Conservation (phyloP, 306 rosid genomes). For the Neltuma alba region DNA sequence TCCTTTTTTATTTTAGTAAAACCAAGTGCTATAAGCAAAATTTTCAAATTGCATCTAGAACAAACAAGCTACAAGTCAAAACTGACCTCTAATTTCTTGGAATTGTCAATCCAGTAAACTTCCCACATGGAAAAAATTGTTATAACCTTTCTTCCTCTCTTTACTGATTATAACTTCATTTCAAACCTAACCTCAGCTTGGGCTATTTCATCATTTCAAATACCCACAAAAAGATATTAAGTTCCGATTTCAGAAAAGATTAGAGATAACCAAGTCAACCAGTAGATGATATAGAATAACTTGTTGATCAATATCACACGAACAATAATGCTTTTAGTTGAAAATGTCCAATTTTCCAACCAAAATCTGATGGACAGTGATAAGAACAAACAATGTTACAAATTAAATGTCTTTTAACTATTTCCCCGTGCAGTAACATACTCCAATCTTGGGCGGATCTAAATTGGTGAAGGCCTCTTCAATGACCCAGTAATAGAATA, state of each 20-base stretch:
- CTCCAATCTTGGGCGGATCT: no score
- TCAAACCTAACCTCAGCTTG: background rate
- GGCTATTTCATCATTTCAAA: slow-evolving; percentile 8
- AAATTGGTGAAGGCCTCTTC: no score
- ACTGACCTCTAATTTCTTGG: background rate
- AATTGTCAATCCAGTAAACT: slow-evolving; percentile 14
- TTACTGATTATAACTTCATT: background rate
- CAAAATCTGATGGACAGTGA: no score
- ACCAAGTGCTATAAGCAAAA: background rate
- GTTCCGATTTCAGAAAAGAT: background rate
- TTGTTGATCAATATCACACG: no score
- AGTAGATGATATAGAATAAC: background rate
- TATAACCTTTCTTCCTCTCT: slow-evolving; percentile 15
- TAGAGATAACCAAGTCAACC: background rate
- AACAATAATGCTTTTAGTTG: no score
- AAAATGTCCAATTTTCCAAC: no score
- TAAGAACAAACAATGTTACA: no score
- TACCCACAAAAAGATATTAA: background rate
- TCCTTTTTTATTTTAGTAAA: background rate
- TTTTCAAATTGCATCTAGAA: background rate
- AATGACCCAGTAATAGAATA: no score
- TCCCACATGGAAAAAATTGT: background rate
- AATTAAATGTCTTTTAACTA: no score
- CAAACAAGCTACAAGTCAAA: slow-evolving; percentile 14
- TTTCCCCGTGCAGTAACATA: no score